Evolutionary conservation across 2,329 filamentous ascomycete genomes (phyloP).

Genomic region (Cytospora schulzeri): DNA sequence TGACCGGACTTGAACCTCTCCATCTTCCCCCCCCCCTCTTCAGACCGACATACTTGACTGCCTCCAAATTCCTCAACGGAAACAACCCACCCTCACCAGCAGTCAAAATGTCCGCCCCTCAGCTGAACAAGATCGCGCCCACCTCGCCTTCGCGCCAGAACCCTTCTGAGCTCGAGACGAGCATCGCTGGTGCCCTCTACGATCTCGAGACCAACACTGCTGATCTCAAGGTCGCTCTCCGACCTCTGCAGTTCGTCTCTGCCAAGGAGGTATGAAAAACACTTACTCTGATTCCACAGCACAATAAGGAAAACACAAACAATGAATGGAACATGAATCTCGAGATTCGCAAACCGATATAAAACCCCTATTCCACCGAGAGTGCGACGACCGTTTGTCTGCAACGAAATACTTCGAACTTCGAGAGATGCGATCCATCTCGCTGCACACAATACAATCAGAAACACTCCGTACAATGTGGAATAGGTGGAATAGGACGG

Average conservation of each 20-base stretch:
- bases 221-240: conserved; percentile 94
- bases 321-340: conserved; percentile 14
- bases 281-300: background rate
- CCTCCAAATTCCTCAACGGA: conserved; percentile 26
- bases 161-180: conserved; percentile 96
- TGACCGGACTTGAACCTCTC: background rate
- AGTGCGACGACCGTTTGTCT: conserved; percentile 30
- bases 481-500: conserved; percentile 75
- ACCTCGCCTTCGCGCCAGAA: conserved; percentile 96
- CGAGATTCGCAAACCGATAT: conserved; percentile 33
- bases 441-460: conserved; percentile 28
- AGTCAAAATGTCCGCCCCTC: conserved; percentile 66
- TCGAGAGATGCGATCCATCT: conserved; percentile 20
- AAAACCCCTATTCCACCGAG: conserved; percentile 50
- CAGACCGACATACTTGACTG: conserved; percentile 26
- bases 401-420: conserved; percentile 19
- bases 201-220: conserved; percentile 99
- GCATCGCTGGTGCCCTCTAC: conserved; percentile 94
- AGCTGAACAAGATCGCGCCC: conserved; percentile 96
- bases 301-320: background rate
- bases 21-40: conserved; percentile 27
- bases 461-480: conserved; percentile 37
- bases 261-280: conserved; percentile 79
- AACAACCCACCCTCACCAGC: conserved; percentile 35
- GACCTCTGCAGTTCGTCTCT: conserved; percentile 98